A percentile compares a stretch with the other conserved stretches of the same genome.
Evolutionary conservation across 805 yeast species (phyloP).

Genomic region (Wickerhamomyces pijperi): DNA sequence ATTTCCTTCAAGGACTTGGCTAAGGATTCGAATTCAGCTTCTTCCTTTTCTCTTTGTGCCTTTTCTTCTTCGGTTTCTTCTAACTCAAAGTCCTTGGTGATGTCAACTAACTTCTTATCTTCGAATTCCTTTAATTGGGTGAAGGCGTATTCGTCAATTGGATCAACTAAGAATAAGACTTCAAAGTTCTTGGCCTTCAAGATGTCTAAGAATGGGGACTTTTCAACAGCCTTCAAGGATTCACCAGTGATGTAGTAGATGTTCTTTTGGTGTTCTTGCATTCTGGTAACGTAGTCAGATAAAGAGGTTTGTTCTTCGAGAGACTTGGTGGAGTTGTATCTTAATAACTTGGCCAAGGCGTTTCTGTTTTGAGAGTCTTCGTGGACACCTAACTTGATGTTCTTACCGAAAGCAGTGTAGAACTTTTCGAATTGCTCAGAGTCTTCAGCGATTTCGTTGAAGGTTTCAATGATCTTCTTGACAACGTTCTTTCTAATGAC

Average conservation of each 20-base stretch:
- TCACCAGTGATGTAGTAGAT: conserved; percentile 99
- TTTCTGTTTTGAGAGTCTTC: conserved; percentile 97
- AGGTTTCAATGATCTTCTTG: conserved; percentile 96
- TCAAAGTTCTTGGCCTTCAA: conserved; percentile 97
- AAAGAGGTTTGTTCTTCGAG: conserved; percentile 89
- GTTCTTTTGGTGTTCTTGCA: conserved; percentile 99
- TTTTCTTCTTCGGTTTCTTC: conserved; percentile 99
- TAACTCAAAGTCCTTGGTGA: conserved; percentile 97
- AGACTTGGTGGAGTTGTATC: conserved; percentile 95
- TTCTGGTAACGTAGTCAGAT: conserved; percentile 95
- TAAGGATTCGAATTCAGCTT: conserved; percentile 83
- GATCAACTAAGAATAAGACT: conserved; percentile 95
- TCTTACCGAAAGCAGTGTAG: conserved; percentile 96
- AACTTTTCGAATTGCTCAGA: conserved; percentile 96
- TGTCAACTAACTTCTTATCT: conserved; percentile 97
- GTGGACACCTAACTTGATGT: conserved; percentile 97
- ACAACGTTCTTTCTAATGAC: conserved; percentile 98
- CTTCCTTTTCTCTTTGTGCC: conserved; percentile 85
- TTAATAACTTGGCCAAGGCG: conserved; percentile 89
- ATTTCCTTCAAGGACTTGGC: conserved; percentile 94
- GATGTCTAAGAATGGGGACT: conserved; percentile 98
- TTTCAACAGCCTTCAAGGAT: conserved; percentile 92
- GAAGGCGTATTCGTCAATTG: conserved; percentile 99
- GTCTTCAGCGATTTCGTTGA: conserved; percentile 99
- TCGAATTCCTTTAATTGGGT: conserved; percentile 98